Conservation (phyloP, 2,329 filamentous ascomycete genomes). For the Colletotrichum horii region DNA sequence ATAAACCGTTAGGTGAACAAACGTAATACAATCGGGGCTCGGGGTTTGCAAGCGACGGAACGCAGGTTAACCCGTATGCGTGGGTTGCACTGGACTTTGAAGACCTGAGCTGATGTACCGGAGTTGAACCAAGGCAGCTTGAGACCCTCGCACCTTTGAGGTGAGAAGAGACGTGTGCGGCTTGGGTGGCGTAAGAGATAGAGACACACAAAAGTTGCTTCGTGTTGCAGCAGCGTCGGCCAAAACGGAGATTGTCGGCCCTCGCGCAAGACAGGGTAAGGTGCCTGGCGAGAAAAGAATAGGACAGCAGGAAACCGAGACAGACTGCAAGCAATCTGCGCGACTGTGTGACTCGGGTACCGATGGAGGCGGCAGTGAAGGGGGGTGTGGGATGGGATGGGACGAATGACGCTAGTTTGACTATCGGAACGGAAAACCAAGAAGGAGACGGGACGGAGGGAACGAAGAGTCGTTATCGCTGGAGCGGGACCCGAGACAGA, state of each 20-base stretch:
- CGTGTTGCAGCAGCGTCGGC: not conserved
- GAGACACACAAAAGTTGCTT: not conserved
- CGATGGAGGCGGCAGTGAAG: not conserved
- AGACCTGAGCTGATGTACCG: not conserved
- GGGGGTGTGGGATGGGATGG: not conserved
- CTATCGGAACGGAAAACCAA: not conserved
- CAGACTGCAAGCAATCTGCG: not conserved
- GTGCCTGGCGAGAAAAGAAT: not conserved
- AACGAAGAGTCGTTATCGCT: not conserved
- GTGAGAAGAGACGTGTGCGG: not conserved
- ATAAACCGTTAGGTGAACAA: not conserved
- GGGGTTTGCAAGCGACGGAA: not conserved
- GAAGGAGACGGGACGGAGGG: not conserved
- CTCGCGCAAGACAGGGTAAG: not conserved
- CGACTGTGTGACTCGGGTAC: not conserved
- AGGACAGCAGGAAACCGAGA: not conserved
- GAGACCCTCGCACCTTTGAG: not conserved
- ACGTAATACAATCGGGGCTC: not conserved
- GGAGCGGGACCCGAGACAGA: not conserved
- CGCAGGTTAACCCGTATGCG: not conserved
- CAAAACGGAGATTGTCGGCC: constrained; percentile 10
- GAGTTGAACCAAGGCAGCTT: not conserved
- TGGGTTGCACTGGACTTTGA: not conserved
- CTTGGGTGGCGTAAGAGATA: not conserved
- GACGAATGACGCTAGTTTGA: constrained; percentile 12